These are phyloP conservation scores for Sugiyamaella boreocaroliniensis DNA, from an alignment of 805 yeast species.

Conservation along the genomic window DNA sequence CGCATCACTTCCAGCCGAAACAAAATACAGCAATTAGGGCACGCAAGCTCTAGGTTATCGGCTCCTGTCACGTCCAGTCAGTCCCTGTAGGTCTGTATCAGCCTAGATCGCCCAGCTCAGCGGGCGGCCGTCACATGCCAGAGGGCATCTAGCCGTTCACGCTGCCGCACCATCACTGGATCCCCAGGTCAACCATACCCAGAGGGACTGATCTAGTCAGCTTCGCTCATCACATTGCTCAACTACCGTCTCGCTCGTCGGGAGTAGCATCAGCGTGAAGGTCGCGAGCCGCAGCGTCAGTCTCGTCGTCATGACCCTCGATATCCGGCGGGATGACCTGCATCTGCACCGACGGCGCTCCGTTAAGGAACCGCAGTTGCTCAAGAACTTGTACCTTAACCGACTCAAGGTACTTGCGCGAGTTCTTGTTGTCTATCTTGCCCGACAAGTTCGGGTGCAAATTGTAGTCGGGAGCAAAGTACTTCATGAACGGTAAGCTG, in stretches of 20 bases:
- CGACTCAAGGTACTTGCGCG: slow-evolving; percentile 74
- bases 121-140: too few species aligned
- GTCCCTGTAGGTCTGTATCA: too few species aligned
- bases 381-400: slow-evolving; percentile 70
- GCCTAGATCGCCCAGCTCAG: too few species aligned
- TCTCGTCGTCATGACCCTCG: slow-evolving; percentile 34
- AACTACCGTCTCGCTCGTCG: slow-evolving; percentile 7
- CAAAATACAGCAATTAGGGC: too few species aligned
- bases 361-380: slow-evolving; percentile 70
- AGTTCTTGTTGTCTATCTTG: slow-evolving; percentile 76
- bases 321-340: slow-evolving; percentile 74
- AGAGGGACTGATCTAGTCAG: not conserved
- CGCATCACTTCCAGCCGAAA: too few species aligned
- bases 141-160: too few species aligned
- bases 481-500: slow-evolving; percentile 65
- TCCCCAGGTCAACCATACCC: too few species aligned
- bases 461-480: slow-evolving; percentile 87
- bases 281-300: slow-evolving; percentile 32
- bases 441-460: slow-evolving; percentile 80
- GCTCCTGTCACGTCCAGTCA: too few species aligned
- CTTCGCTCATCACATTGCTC: not conserved
- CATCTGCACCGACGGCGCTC: slow-evolving; percentile 95
- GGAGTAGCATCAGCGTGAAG: slow-evolving; percentile 21
- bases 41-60: too few species aligned
- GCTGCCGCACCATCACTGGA: too few species aligned